Base-by-base conservation (phyloP, 345 rosid genomes). In the Iberis pinnata region DNA sequence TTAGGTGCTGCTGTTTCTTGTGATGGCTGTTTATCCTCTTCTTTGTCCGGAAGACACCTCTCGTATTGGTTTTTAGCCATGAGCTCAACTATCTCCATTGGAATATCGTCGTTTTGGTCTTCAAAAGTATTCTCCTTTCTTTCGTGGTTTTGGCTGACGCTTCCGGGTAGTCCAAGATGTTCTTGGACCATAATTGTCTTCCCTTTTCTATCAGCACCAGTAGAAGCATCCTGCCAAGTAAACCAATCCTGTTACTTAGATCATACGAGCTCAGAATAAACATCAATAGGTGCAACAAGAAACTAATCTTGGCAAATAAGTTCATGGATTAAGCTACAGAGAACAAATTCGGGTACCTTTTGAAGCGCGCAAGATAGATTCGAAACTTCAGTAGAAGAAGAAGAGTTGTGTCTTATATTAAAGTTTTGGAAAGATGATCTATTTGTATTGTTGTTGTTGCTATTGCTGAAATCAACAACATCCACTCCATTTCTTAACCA, bases 21-120 rank as follows among this genome's bases (percentile, higher is more conserved):
- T 24, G 69, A 16, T 20, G 68, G 65, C 55, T 46, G 60, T 53
- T 67, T 68, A 46, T 67, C 85, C 36, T 55, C 68, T 44, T 74
- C 84, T 57, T 72, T 63, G 75, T 86, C 86, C 12, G 89, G 81
- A 54, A 78, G 92, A 66, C 87, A 75, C 73, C 86, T 79, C 71
- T 86, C 99, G 43, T 80, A 82, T 62, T 86, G 97, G 75, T 78
- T 71, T 72, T 78, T 86, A 59, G 99, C 95, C 89, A 86, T 78
- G 63, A 86, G 88, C 70, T 93, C 97, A 18, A 77, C 97, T 50
- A 93, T 86, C 63, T 86, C 99, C 97, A 86, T 83, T 11, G 96
- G 89, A 58, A 81, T 80, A 63, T 92, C 98, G 76, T 88, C 98
- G 64, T 71, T 79, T 53, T 65, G 82, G 53, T 86, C 70, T 57